phyloP scores from a whole-genome alignment of 306 rosid species.

The Purshia tridentata region DNA sequence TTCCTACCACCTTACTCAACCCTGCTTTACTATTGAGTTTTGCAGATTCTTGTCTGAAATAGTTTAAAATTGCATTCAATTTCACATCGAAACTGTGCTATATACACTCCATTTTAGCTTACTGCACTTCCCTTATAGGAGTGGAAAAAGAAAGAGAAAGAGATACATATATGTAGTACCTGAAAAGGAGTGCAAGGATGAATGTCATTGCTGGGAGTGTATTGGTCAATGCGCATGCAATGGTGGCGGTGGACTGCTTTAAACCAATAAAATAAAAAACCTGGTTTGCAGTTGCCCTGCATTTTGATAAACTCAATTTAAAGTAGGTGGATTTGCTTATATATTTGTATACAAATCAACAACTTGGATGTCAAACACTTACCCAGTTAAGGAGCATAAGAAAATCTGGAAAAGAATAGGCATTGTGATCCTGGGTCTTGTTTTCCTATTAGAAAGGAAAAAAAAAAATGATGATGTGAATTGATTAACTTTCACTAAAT shows the following conservation, averaged over 20 bases:
- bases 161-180: conserved; percentile 28
- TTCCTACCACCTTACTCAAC: conserved; percentile 58
- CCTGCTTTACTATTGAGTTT: conserved; percentile 46
- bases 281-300: conserved; percentile 78
- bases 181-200: conserved; percentile 64
- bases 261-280: conserved; percentile 64
- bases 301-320: background rate
- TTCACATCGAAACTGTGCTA: background rate
- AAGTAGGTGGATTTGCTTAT: no score
- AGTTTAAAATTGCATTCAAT: background rate
- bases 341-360: no score
- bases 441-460: conserved; percentile 36
- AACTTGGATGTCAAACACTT: conserved; percentile 13
- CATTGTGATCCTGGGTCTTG: conserved; percentile 60
- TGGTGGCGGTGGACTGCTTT: conserved; percentile 56
- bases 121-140: background rate
- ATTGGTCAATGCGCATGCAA: conserved; percentile 63
- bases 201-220: conserved; percentile 91
- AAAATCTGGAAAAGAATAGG: conserved; percentile 53
- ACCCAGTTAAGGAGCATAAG: conserved; percentile 78
- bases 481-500: background rate
- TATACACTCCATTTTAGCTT: no score
- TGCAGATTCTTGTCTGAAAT: conserved; percentile 66
- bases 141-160: background rate
- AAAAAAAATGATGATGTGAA: background rate